Base-by-base conservation (phyloP, 352 stramenopile genomes). In the Globisporangium cylindrosporum region DNA sequence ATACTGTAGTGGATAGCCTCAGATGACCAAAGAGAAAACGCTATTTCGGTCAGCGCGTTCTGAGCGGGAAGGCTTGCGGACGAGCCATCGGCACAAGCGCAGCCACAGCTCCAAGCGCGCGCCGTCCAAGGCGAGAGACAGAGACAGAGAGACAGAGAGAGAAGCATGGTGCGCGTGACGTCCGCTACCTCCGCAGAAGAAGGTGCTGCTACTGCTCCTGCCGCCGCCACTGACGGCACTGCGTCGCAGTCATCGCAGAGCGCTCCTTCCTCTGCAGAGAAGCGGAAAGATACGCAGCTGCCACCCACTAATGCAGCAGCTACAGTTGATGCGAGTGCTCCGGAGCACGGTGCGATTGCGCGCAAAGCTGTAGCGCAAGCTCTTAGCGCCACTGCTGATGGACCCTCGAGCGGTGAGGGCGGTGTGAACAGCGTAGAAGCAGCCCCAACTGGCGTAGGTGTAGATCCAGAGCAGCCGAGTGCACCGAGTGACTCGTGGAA, bases 241-340 rank as follows among this genome's bases (percentile, higher is more conserved):
- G 48, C 48, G n/a, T 5, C n/a, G 48, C n/a, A 55, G n/a, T 20
- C 48, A 24, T 24, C 43, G 43, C 43, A 51, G 43, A 15, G 20
- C 48, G 9, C 48, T 61, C 20, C 29, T 27, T 20, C 18, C 7
- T 24, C 20, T 32, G 20, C 20, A 20, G 56, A 62, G 18, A 38
- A 29, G 20, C 18, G 4, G 20, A 27, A 60, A 62, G 56, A 62
- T 62, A 24, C 56, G 32, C 56, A 62, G 56, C 56, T 22, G 20
- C 56, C 56, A 48, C 32, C 29, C 56, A n/a, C 32, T 46, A 48
- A 4, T 3, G 15, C 56, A 22, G 56, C 56, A 62, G n/a, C 32
- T 22, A 27, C 32, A 12, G 3, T 3, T 22, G 54, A 59, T 36
- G 27, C 27, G 9, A 34, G 20, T 18, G 27, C 54, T 24, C 25